A percentile compares a stretch with the other conserved stretches of the same genome.
phyloP scores from a whole-genome alignment of 495 filamentous ascomycete genomes.

The Penicilliopsis zonata region DNA sequence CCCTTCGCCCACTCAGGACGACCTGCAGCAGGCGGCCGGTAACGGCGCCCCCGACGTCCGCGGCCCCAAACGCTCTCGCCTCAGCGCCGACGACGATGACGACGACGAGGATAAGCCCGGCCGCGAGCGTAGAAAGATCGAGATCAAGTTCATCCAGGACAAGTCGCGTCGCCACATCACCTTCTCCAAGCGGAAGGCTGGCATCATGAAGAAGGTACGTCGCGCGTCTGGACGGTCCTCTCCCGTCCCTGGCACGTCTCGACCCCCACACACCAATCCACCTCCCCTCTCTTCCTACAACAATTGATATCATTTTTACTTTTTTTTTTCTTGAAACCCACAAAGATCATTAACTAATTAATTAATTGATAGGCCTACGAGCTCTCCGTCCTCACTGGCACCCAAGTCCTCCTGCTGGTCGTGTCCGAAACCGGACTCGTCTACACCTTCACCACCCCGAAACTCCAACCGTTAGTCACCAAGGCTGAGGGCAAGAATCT shows the following conservation, averaged over 20 bases:
- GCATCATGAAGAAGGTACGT: constrained; percentile 99
- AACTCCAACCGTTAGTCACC: constrained; percentile 96
- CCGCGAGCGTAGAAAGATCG: constrained; percentile 98
- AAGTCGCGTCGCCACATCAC: constrained; percentile 99
- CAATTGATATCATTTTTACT: too few relatives aligned
- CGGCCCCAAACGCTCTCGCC: constrained; percentile 81
- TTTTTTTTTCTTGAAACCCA: too few relatives aligned
- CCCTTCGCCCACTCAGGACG: constrained; percentile 37
- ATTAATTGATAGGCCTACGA: constrained; percentile 96
- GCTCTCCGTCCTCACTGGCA: constrained; percentile 92
- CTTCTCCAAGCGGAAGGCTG: constrained; percentile 99
- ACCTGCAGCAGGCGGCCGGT: constrained; percentile 37
- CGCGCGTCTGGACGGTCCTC: constrained; percentile 13
- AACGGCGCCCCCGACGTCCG: constrained; percentile 54
- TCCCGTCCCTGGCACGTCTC: constrained; percentile 7
- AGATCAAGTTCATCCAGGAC: constrained; percentile 99
- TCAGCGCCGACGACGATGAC: constrained; percentile 86
- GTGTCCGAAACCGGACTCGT: constrained; percentile 98
- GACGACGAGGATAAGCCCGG: constrained; percentile 97
- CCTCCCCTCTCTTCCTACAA: too few relatives aligned
- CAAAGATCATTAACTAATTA: too few relatives aligned
- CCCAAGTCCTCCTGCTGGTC: constrained; percentile 92
- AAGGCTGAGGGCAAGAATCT: constrained; percentile 99
- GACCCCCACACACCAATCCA: too few relatives aligned
- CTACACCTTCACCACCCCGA: constrained; percentile 98